Evolutionary conservation across 345 rosid species (phyloP).

Genomic region (Raphanus sativus): DNA sequence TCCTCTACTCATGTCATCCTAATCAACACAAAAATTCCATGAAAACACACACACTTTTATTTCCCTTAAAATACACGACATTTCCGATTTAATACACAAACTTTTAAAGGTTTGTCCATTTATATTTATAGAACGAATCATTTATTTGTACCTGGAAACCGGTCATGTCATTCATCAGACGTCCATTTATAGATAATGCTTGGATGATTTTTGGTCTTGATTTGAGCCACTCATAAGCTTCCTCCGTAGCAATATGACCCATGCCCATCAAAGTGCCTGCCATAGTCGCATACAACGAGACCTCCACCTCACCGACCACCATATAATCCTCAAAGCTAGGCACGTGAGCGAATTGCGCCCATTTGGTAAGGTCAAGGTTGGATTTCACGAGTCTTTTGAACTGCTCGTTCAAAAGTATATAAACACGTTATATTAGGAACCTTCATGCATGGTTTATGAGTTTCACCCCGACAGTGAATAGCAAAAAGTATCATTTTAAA

Average conservation of each 20-base stretch:
- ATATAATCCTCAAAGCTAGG: conserved; percentile 26
- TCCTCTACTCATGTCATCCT: conserved; percentile 41
- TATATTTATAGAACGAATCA: neutral
- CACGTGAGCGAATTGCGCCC: conserved; percentile 11
- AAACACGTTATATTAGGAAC: neutral
- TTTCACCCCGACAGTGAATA: neutral
- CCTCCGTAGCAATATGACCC: conserved; percentile 9
- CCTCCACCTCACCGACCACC: neutral
- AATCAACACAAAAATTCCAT: neutral
- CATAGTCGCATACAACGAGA: neutral
- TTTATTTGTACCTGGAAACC: conserved; percentile 23
- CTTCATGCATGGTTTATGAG: neutral
- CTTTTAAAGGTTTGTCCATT: neutral
- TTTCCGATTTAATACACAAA: neutral
- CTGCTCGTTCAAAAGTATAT: neutral
- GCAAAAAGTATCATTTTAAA: neutral
- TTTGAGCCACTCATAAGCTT: conserved; percentile 22
- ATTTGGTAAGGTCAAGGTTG: neutral
- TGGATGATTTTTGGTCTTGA: conserved; percentile 24
- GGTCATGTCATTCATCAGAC: conserved; percentile 27
- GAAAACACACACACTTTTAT: no score
- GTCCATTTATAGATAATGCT: neutral
- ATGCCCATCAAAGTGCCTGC: neutral
- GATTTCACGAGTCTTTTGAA: conserved; percentile 2
- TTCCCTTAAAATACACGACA: no score